Percentiles rank a stretch among this genome's conserved stretches.
Conservation (phyloP, 2,329 filamentous ascomycete species). For the Geoglossum cookeanum region DNA sequence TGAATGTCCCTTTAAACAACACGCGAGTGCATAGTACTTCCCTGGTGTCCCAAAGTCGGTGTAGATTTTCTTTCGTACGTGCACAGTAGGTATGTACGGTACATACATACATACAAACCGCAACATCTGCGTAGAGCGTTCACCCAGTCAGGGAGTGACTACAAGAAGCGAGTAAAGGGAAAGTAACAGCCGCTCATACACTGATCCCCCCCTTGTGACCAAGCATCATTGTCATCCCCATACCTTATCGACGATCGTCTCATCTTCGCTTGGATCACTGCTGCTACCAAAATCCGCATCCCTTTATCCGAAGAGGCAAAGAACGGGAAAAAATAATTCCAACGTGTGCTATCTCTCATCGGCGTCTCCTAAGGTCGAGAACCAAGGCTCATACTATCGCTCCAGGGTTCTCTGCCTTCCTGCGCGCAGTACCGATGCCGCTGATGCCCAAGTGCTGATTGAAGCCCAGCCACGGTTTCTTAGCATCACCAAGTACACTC, state of each 20-base stretch:
- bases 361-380: too few relatives aligned
- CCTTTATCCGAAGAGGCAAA: not conserved
- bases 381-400: constrained; percentile 17
- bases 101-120: too few relatives aligned
- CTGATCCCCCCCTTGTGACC: not conserved
- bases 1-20: too few relatives aligned
- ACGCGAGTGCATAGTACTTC: too few relatives aligned
- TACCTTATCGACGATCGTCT: not conserved
- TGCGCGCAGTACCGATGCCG: constrained; percentile 71
- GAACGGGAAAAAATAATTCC: not conserved
- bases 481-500: constrained; percentile 63
- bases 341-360: not conserved
- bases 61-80: too few relatives aligned
- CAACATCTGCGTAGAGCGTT: too few relatives aligned
- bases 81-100: too few relatives aligned
- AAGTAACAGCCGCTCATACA: not conserved
- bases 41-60: too few relatives aligned
- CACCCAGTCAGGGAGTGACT: too few relatives aligned
- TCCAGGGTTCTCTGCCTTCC: constrained; percentile 17
- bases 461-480: constrained; percentile 86
- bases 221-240: not conserved
- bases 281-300: not conserved
- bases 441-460: constrained; percentile 67
- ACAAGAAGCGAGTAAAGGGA: not conserved
- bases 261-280: not conserved